These are phyloP conservation scores for Cladosporium austrohemisphaericum DNA, from an alignment of 2,329 filamentous ascomycete species.

Conservation along the genomic window DNA sequence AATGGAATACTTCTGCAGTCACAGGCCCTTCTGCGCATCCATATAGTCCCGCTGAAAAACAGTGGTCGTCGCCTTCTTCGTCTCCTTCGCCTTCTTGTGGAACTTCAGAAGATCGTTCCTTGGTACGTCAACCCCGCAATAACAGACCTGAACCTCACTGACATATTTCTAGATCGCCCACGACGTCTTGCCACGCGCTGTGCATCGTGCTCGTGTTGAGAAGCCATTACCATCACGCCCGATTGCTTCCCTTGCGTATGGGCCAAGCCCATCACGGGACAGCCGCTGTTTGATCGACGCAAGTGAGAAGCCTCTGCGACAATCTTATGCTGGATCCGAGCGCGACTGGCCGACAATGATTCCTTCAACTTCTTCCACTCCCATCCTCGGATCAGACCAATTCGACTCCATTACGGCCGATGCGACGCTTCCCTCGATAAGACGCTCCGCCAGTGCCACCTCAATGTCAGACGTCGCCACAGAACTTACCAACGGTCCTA, in stretches of 20 bases:
- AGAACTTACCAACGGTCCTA: neutral
- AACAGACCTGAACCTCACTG: neutral
- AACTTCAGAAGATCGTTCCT: neutral
- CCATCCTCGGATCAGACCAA: neutral
- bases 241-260: constrained; percentile 30
- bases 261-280: constrained; percentile 34
- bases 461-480: neutral
- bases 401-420: neutral
- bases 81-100: neutral
- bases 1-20: neutral
- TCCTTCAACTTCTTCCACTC: constrained; percentile 13
- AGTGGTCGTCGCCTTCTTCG: neutral
- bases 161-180: neutral
- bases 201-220: constrained; percentile 18
- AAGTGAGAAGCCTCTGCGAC: constrained; percentile 29
- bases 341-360: constrained; percentile 24
- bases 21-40: neutral
- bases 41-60: neutral
- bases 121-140: neutral
- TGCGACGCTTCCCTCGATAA: neutral
- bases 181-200: neutral
- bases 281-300: constrained; percentile 40
- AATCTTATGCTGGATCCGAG: constrained; percentile 14
- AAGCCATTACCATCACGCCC: constrained; percentile 42
- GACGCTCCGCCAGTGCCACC: neutral